A percentile compares a stretch with the other conserved stretches of the same genome.
Evolutionary conservation across 2,329 filamentous ascomycete species (phyloP).

Genomic region (Verruconis gallopava): DNA sequence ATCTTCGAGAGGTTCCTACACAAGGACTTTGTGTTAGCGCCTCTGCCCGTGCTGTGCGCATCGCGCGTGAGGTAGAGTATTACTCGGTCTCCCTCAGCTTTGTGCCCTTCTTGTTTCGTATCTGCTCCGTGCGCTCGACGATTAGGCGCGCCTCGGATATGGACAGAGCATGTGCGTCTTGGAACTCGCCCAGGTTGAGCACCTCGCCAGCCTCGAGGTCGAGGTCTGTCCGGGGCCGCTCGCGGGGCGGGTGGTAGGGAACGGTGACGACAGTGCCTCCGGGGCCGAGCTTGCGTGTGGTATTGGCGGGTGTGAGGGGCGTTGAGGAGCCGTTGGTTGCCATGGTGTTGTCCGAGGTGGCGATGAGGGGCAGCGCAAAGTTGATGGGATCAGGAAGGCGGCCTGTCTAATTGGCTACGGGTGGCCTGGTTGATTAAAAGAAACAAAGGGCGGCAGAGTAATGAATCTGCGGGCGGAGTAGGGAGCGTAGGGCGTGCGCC

Average conservation of each 20-base stretch:
- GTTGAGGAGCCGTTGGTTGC: no score
- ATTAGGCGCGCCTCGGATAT: conserved; percentile 85
- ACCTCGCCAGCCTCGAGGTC: conserved; percentile 63
- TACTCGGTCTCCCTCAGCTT: conserved; percentile 77
- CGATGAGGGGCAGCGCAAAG: no score
- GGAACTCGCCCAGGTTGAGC: conserved; percentile 85
- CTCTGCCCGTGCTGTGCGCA: neutral
- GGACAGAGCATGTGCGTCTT: conserved; percentile 80
- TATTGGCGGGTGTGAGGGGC: no score
- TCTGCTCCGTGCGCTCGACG: conserved; percentile 76
- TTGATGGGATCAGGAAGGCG: no score
- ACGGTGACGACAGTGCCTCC: conserved; percentile 2
- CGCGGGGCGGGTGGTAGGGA: conserved; percentile 2
- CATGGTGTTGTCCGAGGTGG: no score
- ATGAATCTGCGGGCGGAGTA: no score
- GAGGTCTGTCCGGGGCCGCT: conserved; percentile 40
- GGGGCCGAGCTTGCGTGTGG: no score
- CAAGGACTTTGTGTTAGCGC: neutral
- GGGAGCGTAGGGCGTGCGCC: no score
- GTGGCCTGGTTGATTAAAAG: no score
- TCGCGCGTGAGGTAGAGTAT: conserved; percentile 20
- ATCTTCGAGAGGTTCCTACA: conserved; percentile 70
- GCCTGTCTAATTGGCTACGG: no score
- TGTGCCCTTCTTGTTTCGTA: conserved; percentile 66
- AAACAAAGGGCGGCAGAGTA: no score